Conservation (phyloP, 805 yeast genomes). For the Yarrowia sp. region DNA sequence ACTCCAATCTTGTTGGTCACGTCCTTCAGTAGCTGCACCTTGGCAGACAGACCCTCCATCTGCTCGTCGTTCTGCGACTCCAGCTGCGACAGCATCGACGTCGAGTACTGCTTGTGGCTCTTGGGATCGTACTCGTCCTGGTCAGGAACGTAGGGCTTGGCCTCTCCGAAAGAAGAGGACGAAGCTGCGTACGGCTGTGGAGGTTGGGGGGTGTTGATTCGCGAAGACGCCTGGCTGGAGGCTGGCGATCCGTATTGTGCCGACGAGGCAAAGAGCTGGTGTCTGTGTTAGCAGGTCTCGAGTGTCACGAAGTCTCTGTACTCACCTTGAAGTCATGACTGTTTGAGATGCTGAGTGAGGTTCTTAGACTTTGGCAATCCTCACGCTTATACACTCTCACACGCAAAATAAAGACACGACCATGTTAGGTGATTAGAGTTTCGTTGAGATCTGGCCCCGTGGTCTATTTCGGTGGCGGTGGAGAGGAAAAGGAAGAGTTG, state of each 20-base stretch:
- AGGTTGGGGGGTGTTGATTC: conserved; percentile 36
- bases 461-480: conserved; percentile 25
- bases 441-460: conserved; percentile 1
- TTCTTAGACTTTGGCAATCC: conserved; percentile 7
- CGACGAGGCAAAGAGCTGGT: conserved; percentile 37
- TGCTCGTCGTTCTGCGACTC: conserved; percentile 74
- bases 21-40: conserved; percentile 62
- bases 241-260: conserved; percentile 36
- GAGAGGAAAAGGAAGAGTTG: no score
- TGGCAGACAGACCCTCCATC: conserved; percentile 60
- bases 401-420: conserved; percentile 22
- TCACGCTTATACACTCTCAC: background rate
- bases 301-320: background rate
- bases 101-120: conserved; percentile 36
- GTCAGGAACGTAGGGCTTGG: conserved; percentile 34
- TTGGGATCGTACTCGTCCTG: conserved; percentile 33
- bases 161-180: conserved; percentile 26
- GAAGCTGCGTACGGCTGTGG: conserved; percentile 19
- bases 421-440: conserved; percentile 3
- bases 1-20: conserved; percentile 60
- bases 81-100: conserved; percentile 58
- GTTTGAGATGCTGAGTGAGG: conserved; percentile 10
- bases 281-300: conserved; percentile 25
- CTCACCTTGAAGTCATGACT: conserved; percentile 36
- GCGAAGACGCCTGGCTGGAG: conserved; percentile 26